Evolutionary conservation across 768 basidiomycete genomes (phyloP).

Genomic region (Boletus pseudo-olivaceus): DNA sequence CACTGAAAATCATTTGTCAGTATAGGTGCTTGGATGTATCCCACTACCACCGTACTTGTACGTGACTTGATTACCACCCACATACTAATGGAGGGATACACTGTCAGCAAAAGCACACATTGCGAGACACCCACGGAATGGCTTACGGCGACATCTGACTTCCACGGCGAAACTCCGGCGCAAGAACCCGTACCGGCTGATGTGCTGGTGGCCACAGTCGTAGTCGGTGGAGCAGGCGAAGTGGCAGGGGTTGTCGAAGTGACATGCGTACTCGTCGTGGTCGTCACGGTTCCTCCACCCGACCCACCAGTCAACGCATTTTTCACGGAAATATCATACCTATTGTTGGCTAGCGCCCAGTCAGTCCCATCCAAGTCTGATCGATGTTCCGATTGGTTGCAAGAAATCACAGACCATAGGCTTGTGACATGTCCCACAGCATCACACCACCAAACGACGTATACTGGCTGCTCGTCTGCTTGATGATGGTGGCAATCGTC

Average conservation of each 20-base stretch:
- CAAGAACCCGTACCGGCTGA: conserved; percentile 32
- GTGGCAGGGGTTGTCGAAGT: conserved; percentile 11
- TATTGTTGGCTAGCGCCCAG: conserved; percentile 43
- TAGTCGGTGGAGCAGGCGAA: conserved; percentile 2
- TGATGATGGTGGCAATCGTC: conserved; percentile 34
- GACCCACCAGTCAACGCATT: conserved; percentile 47
- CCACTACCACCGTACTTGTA: conserved; percentile 35
- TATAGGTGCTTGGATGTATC: background rate
- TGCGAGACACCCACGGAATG: background rate
- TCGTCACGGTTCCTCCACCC: conserved; percentile 15
- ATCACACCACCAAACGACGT: conserved; percentile 47
- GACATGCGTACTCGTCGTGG: background rate
- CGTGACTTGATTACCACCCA: conserved; percentile 41
- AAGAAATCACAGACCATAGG: conserved; percentile 32
- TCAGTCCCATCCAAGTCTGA: background rate
- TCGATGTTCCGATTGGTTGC: background rate
- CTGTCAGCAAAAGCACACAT: background rate
- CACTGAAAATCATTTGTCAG: conserved; percentile 27
- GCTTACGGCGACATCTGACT: conserved; percentile 37
- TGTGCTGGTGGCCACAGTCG: conserved; percentile 5
- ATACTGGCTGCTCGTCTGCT: conserved; percentile 34
- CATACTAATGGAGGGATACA: conserved; percentile 33
- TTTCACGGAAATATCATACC: conserved; percentile 61
- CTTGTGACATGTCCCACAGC: conserved; percentile 46
- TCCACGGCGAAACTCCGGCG: conserved; percentile 43